Evolutionary conservation across 106 monocot genomes (phyloP).

Genomic region (Ottelia alismoides): DNA sequence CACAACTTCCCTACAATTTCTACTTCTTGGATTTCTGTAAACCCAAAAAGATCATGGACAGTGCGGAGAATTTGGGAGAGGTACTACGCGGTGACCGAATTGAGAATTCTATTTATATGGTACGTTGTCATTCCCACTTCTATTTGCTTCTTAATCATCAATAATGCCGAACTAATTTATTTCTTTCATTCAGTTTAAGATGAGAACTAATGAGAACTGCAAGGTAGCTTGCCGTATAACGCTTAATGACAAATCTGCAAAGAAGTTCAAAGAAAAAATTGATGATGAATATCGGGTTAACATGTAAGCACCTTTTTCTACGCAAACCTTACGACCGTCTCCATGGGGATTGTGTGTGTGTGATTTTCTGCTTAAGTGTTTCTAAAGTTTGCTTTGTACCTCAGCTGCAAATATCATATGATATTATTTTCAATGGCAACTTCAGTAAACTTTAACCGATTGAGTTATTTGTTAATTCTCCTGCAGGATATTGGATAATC

Average conservation of each 20-base stretch:
- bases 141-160: not conserved
- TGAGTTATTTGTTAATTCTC: too few species aligned
- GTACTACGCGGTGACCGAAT: slow-evolving; percentile 89
- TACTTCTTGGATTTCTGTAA: slow-evolving; percentile 82
- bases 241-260: slow-evolving; percentile 33
- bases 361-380: too few species aligned
- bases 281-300: slow-evolving; percentile 46
- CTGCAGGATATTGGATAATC: slow-evolving; percentile 61
- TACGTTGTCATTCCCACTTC: slow-evolving; percentile 13
- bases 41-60: slow-evolving; percentile 53
- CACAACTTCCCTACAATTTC: slow-evolving; percentile 88
- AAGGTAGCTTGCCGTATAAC: slow-evolving; percentile 41
- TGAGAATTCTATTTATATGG: slow-evolving; percentile 71
- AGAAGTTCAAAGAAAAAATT: slow-evolving; percentile 59
- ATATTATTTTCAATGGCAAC: too few species aligned
- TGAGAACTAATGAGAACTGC: slow-evolving; percentile 47
- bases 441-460: too few species aligned
- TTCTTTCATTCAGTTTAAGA: slow-evolving; percentile 34
- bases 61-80: slow-evolving; percentile 85
- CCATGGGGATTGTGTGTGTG: too few species aligned
- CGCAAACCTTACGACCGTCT: not conserved
- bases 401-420: too few species aligned
- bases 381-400: too few species aligned
- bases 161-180: too few species aligned
- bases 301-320: slow-evolving; percentile 19